phyloP scores from a whole-genome alignment of 176 grass and related monocot genomes.

The Triticum urartu region DNA sequence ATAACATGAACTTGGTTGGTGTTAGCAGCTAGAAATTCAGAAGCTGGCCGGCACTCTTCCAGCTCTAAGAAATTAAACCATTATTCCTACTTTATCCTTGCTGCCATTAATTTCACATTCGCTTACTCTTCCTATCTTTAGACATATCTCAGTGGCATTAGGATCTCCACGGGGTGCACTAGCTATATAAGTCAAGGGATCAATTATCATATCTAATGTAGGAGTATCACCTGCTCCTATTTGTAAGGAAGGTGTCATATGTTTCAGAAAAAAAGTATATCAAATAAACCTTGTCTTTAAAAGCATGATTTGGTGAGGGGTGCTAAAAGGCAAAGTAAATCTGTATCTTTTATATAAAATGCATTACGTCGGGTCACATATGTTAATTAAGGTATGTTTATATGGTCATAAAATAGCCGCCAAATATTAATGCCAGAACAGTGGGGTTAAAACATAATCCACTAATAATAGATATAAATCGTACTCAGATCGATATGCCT shows the following conservation, averaged over 20 bases:
- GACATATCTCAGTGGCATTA: constrained; percentile 45
- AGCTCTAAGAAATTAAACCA: constrained; percentile 86
- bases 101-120: constrained; percentile 28
- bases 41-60: constrained; percentile 80
- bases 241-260: constrained; percentile 35
- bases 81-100: constrained; percentile 39
- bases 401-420: neutral
- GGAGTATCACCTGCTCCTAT: constrained; percentile 62
- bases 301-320: neutral
- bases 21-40: constrained; percentile 53
- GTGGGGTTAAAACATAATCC: neutral
- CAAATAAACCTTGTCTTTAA: constrained; percentile 1
- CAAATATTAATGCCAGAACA: neutral
- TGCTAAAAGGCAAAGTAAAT: neutral
- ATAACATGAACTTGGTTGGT: constrained; percentile 56
- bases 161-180: constrained; percentile 47
- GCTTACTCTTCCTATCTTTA: constrained; percentile 76
- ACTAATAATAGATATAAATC: neutral
- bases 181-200: constrained; percentile 73
- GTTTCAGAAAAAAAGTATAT: constrained; percentile 22
- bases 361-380: neutral
- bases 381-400: neutral
- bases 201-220: constrained; percentile 67
- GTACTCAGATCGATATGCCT: no score
- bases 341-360: neutral